Evolutionary conservation across 495 filamentous ascomycete genomes (phyloP), one percentile per base, ranked within the genome.

Genomic region (Lasiosphaeris hirsuta): DNA sequence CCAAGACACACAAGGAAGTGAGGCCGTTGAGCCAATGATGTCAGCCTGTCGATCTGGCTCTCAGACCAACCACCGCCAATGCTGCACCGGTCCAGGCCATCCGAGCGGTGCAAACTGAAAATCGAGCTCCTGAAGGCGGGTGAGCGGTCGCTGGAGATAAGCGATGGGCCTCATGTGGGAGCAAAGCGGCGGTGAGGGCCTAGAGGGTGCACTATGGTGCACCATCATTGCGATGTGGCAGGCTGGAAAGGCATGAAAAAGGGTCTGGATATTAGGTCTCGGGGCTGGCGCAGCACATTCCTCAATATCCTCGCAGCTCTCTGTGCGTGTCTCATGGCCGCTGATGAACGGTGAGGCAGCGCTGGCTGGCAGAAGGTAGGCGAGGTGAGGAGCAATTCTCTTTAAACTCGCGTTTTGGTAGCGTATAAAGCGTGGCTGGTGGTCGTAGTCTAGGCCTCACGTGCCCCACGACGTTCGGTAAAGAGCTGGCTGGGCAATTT

Each of bases 21-120:
- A 33, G 43, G 14, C 34, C 48, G 56, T 57, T 50, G 49, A 56
- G 41, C 64, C 57, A 62, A 67, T 67, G 62, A 67, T 64, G 65
- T 64, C 65, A 67, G 55, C 34, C 42, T 23, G 54, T 58, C 42
- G 57, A 63, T 60, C 37, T 13, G 33, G 42, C 11, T 41, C 54
- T 45, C 33, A 38, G 57, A 60, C 23, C 18, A 60, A 34, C 19
- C 14, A n/a, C 14, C 36, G 51, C 42, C 15, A 13, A 39, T 4
- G 42, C 42, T 10, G 10, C 13, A 45, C 42, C 42, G 30, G 33
- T 41, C 42, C 40, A 46, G 42, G 38, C 41, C 56, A 47, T 58
- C 55, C 39, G 45, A 57, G 54, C 54, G 54, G 53, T 51, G 49
- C 49, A 37, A 38, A 40, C 49, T 37, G 23, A 30, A 30, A 30